These are phyloP conservation scores for Clitopilus passeckerianus DNA, from an alignment of 768 basidiomycete species.

Conservation along the genomic window DNA sequence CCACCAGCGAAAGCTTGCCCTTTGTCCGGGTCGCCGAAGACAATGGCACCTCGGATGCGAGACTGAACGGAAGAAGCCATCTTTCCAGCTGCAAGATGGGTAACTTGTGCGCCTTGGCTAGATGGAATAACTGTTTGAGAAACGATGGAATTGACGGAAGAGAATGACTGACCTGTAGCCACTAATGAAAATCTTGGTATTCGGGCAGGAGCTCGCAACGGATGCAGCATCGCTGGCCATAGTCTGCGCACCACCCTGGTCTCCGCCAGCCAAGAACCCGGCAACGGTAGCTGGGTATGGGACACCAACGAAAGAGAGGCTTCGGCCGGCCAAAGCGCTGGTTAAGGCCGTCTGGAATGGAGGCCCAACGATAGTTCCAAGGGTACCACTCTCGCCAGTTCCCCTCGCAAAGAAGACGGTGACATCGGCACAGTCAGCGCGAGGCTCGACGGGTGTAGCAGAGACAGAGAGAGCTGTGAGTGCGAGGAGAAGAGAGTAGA, in stretches of 20 bases:
- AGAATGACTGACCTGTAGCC: constrained; percentile 22
- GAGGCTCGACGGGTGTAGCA: constrained; percentile 13
- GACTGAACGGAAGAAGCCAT: constrained; percentile 20
- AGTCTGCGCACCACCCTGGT: constrained; percentile 21
- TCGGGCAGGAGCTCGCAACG: constrained; percentile 21
- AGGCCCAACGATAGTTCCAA: constrained; percentile 32
- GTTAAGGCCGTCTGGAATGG: constrained; percentile 26
- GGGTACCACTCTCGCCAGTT: constrained; percentile 24
- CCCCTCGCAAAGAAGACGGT: constrained; percentile 33
- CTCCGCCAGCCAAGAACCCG: constrained; percentile 33
- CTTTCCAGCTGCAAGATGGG: constrained; percentile 28
- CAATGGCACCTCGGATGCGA: constrained; percentile 17
- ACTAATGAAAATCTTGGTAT: constrained; percentile 27
- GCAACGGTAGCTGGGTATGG: constrained; percentile 27
- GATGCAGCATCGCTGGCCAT: constrained; percentile 28
- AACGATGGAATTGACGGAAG: no score
- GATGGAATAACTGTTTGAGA: no score
- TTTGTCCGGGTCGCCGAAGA: constrained; percentile 19
- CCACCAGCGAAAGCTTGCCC: constrained; percentile 14
- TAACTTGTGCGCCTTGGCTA: constrained; percentile 30
- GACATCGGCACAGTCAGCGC: constrained; percentile 24
- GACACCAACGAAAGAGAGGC: constrained; percentile 30
- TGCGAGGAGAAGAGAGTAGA: constrained; percentile 8
- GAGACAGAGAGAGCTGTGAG: constrained; percentile 12
- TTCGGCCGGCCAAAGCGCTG: constrained; percentile 18